Evolutionary conservation across 2,329 filamentous ascomycete species (phyloP).

Genomic region (Aspergillus tanneri): DNA sequence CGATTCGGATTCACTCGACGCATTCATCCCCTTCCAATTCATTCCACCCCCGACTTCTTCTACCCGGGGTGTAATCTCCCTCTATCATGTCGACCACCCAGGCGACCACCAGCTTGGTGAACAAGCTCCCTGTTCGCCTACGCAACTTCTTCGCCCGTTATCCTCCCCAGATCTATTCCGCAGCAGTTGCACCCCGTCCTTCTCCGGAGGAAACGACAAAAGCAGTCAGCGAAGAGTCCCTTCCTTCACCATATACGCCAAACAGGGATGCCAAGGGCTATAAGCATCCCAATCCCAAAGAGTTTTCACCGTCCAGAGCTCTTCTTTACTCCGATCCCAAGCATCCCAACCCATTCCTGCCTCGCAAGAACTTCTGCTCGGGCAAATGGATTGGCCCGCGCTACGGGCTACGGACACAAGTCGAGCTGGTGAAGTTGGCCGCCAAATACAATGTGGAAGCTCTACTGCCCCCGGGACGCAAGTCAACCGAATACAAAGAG

Average conservation of each 20-base stretch:
- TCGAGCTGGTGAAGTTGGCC: slow-evolving; percentile 85
- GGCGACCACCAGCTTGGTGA: slow-evolving; percentile 22
- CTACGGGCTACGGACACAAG: slow-evolving; percentile 82
- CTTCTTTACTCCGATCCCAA: slow-evolving; percentile 45
- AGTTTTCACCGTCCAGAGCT: slow-evolving; percentile 33
- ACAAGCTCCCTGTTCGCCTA: slow-evolving; percentile 68
- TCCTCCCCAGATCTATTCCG: slow-evolving; percentile 63
- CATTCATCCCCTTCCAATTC: neutral
- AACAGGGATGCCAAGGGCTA: slow-evolving; percentile 45
- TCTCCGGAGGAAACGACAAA: slow-evolving; percentile 19
- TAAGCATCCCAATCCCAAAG: slow-evolving; percentile 31
- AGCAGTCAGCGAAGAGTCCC: slow-evolving; percentile 17
- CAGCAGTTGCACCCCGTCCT: slow-evolving; percentile 32
- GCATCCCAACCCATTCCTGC: slow-evolving; percentile 74
- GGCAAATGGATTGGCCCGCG: slow-evolving; percentile 80
- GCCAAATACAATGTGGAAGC: slow-evolving; percentile 75
- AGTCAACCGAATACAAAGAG: slow-evolving; percentile 68
- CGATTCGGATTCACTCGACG: neutral
- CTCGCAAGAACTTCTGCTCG: slow-evolving; percentile 73
- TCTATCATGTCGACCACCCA: slow-evolving; percentile 21
- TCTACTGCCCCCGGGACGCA: slow-evolving; percentile 72
- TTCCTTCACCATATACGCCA: slow-evolving; percentile 42
- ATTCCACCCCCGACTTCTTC: slow-evolving; percentile 1
- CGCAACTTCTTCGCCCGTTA: slow-evolving; percentile 87
- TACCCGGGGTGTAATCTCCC: slow-evolving; percentile 2